Percentiles rank a stretch among this genome's conserved stretches.
phyloP scores from a whole-genome alignment of 2,329 filamentous ascomycete genomes.

The Penicillium fuscoglaucum region DNA sequence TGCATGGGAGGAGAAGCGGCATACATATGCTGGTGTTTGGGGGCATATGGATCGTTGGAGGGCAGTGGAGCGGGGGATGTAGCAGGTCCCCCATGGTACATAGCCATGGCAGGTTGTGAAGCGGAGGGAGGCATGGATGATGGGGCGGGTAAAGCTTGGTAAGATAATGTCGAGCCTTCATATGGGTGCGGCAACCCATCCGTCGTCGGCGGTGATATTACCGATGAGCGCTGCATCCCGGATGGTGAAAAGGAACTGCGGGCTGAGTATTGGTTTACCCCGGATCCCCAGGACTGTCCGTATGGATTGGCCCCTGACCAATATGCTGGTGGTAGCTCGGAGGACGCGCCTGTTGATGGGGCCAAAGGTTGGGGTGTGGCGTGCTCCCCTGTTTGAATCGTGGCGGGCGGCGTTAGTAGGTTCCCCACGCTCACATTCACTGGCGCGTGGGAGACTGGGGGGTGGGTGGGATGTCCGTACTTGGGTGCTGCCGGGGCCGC shows the following conservation, averaged over 20 bases:
- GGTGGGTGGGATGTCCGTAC: conserved; percentile 44
- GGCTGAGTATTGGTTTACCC: conserved; percentile 43
- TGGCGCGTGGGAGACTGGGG: conserved; percentile 41
- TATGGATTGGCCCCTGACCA: conserved; percentile 64
- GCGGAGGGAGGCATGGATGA: conserved; percentile 34
- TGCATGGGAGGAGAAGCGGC: conserved; percentile 47
- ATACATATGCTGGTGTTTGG: conserved; percentile 53
- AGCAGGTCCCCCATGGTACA: conserved; percentile 31
- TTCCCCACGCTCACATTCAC: conserved; percentile 59
- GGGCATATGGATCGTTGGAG: conserved; percentile 60
- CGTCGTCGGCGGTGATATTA: conserved; percentile 59
- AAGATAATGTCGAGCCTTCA: conserved; percentile 62
- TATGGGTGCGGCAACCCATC: conserved; percentile 69
- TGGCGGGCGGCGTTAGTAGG: conserved; percentile 61
- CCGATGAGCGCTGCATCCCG: conserved; percentile 54
- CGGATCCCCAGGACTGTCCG: conserved; percentile 49
- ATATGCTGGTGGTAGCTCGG: conserved; percentile 52
- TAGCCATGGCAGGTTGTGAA: conserved; percentile 48
- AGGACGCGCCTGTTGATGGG: conserved; percentile 50
- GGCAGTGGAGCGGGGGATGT: conserved; percentile 54
- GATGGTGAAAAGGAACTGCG: conserved; percentile 61
- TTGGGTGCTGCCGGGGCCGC: conserved; percentile 51
- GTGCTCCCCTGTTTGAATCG: conserved; percentile 54
- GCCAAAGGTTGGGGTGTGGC: conserved; percentile 50
- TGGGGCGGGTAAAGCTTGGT: conserved; percentile 58